These are phyloP conservation scores for Phytophthora pseudosyringae DNA, from an alignment of 352 stramenopile genomes.

Conservation along the genomic window DNA sequence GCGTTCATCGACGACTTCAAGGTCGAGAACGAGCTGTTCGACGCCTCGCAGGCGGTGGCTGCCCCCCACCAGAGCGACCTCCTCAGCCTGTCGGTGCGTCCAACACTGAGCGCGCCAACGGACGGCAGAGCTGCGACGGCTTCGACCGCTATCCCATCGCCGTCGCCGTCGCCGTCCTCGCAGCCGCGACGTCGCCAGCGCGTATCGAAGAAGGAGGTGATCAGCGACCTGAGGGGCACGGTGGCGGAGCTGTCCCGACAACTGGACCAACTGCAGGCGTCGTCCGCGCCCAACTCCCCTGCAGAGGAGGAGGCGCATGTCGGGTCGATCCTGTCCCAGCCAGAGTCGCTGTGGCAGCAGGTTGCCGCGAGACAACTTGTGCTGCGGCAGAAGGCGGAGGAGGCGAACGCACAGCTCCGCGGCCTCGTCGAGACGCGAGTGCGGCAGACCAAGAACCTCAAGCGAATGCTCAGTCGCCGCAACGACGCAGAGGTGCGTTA, in stretches of 20 bases:
- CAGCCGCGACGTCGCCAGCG: conserved; percentile 8
- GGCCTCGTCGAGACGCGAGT: conserved; percentile 17
- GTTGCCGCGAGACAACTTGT: conserved; percentile 29
- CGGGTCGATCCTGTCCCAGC: conserved; percentile 14
- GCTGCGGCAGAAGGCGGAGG: conserved; percentile 26
- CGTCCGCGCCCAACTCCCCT: conserved; percentile 19
- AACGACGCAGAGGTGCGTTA: conserved; percentile 27
- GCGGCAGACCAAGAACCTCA: conserved; percentile 47
- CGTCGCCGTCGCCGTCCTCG: neutral
- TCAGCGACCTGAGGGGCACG: conserved; percentile 30
- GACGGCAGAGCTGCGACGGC: neutral
- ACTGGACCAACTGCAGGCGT: conserved; percentile 29
- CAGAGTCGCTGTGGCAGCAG: conserved; percentile 35
- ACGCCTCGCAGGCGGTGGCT: neutral
- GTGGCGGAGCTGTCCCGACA: conserved; percentile 28
- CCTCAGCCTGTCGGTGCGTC: conserved; percentile 1
- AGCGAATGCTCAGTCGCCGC: conserved; percentile 37
- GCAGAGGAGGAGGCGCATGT: conserved; percentile 15
- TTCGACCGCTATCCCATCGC: neutral
- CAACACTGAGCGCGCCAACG: neutral
- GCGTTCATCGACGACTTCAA: conserved; percentile 27
- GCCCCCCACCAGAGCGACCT: neutral
- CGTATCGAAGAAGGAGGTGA: conserved; percentile 38
- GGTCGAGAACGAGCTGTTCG: conserved; percentile 23
- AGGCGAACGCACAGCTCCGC: conserved; percentile 24